Conservation (phyloP, 305 asterid species). For the Euphrasia arctica region DNA sequence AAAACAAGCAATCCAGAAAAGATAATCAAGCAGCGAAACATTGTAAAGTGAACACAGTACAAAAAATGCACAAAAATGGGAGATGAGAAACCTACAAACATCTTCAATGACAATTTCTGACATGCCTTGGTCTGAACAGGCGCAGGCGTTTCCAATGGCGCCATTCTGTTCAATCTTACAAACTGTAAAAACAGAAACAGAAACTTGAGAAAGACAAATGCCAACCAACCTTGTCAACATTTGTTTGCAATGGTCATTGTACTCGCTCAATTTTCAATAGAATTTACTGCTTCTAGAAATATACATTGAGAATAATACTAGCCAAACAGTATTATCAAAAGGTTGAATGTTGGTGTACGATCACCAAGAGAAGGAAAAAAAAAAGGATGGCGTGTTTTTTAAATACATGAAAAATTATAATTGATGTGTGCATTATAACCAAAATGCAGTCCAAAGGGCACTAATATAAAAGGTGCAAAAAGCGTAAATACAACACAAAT, state of each 20-base stretch:
- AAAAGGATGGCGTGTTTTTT: neutral
- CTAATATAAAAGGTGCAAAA: constrained; percentile 22
- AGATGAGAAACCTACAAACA: constrained; percentile 19
- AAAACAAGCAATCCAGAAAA: neutral
- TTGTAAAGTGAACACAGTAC: neutral
- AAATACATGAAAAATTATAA: constrained; percentile 3
- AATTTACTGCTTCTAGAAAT: constrained; percentile 26
- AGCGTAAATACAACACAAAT: constrained; percentile 14
- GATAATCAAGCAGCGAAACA: neutral
- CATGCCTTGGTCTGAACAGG: constrained; percentile 11
- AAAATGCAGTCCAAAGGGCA: constrained; percentile 12
- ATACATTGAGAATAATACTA: constrained; percentile 25
- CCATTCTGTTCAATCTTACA: neutral
- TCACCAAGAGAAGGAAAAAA: constrained; percentile 9
- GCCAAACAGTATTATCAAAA: constrained; percentile 25
- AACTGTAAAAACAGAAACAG: neutral
- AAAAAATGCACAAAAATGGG: neutral
- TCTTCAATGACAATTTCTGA: constrained; percentile 8
- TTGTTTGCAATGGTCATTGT: constrained; percentile 16
- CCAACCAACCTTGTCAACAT: constrained; percentile 20
- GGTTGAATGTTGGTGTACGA: constrained; percentile 16
- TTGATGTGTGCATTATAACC: constrained; percentile 19
- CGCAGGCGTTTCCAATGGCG: constrained; percentile 11
- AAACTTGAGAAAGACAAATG: constrained; percentile 6
- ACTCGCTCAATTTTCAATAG: constrained; percentile 24